A percentile compares a stretch with the other conserved stretches of the same genome.
These are phyloP conservation scores for Tieghemiomyces parasiticus DNA, from an alignment of 192 early-diverging fungal genomes.

Conservation along the genomic window DNA sequence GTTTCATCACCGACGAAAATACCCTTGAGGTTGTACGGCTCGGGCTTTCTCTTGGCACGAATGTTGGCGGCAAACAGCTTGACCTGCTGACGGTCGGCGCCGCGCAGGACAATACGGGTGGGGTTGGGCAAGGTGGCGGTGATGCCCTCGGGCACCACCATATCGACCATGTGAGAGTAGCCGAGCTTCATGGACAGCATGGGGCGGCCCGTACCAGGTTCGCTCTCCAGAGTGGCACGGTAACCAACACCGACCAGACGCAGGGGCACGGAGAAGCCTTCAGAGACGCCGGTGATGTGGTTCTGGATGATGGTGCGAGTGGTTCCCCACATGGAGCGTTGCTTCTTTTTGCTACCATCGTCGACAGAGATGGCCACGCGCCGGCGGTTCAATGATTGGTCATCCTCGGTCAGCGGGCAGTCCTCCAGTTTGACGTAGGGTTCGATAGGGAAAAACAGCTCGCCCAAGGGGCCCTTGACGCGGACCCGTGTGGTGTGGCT, in stretches of 20 bases:
- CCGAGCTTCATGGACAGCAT: constrained; percentile 72
- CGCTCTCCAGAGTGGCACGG: constrained; percentile 60
- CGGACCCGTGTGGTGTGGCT: constrained; percentile 44
- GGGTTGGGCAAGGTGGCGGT: constrained; percentile 60
- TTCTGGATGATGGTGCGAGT: constrained; percentile 77
- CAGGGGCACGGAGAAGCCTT: constrained; percentile 72
- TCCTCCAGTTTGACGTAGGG: constrained; percentile 50
- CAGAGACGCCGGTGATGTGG: constrained; percentile 76
- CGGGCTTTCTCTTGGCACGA: constrained; percentile 77
- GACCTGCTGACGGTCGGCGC: constrained; percentile 61
- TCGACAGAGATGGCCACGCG: constrained; percentile 35
- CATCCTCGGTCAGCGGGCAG: constrained; percentile 13
- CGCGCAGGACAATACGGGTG: constrained; percentile 67
- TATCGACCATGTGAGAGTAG: constrained; percentile 64
- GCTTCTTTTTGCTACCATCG: constrained; percentile 48
- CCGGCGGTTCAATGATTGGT: constrained; percentile 11
- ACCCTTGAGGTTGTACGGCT: constrained; percentile 99
- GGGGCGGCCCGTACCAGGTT: not conserved
- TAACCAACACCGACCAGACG: constrained; percentile 90
- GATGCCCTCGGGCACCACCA: constrained; percentile 70
- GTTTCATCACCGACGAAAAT: constrained; percentile 97
- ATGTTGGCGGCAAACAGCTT: constrained; percentile 89
- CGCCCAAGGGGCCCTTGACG: constrained; percentile 71
- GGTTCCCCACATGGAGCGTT: constrained; percentile 94
- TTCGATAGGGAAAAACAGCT: constrained; percentile 61